Percentiles rank a stretch among this genome's conserved stretches.
Evolutionary conservation across 129 eudicot species (phyloP).

Genomic region (Chrysanthemum makinoi): DNA sequence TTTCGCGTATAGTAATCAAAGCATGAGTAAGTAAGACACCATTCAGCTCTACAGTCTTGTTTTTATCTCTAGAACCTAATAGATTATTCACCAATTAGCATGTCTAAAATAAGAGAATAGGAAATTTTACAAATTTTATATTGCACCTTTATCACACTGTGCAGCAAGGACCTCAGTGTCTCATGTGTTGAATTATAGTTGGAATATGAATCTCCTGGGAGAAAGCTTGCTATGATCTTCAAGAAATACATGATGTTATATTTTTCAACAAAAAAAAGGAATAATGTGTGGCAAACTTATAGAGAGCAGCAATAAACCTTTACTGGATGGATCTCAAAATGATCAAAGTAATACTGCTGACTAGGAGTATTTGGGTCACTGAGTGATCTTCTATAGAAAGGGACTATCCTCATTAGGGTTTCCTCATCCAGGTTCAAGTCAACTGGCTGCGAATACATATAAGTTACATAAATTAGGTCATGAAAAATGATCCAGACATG

Average conservation of each 20-base stretch:
- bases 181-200: constrained; percentile 87
- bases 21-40: constrained; percentile 97
- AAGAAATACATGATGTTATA: constrained; percentile 26
- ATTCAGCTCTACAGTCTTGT: constrained; percentile 82
- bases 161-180: constrained; percentile 83
- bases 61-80: constrained; percentile 75
- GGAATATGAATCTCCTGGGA: constrained; percentile 83
- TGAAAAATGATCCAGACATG: constrained; percentile 1
- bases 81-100: constrained; percentile 16
- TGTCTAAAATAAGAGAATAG: constrained; percentile 1
- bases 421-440: constrained; percentile 96
- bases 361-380: constrained; percentile 75
- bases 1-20: constrained; percentile 74
- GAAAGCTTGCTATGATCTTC: constrained; percentile 93
- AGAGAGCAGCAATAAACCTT: constrained; percentile 49
- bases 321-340: constrained; percentile 96
- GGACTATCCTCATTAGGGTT: constrained; percentile 85
- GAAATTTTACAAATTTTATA: neutral
- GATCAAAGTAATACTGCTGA: constrained; percentile 93
- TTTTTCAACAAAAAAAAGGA: neutral
- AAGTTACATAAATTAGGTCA: constrained; percentile 15
- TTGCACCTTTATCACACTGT: constrained; percentile 90
- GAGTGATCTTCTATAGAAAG: constrained; percentile 93
- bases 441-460: constrained; percentile 64
- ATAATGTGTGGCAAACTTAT: neutral